Base-by-base conservation (phyloP, 306 rosid genomes). In the Clitoria ternatea region DNA sequence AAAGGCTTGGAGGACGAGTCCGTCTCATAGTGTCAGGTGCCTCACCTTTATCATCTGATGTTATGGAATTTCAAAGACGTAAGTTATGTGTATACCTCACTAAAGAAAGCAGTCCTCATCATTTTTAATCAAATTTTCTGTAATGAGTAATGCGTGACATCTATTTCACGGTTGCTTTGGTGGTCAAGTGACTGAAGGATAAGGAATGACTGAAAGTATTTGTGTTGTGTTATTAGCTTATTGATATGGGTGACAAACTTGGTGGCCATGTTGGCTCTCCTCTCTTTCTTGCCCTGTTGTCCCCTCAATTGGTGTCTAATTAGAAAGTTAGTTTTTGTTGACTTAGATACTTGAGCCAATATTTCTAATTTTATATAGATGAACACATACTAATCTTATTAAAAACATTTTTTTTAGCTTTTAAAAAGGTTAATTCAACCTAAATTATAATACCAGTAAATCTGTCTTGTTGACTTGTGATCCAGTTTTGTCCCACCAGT, bases 171-270 rank as follows among this genome's bases (percentile, higher is more conserved):
- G 97, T 78, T 91, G 97, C 89, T 87, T 95, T 83, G 92, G 99
- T 53, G 80, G 96, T 71, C 81, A 75, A 73, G 83, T 95, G 60
- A 17, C 76, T 45, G 97, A 95, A 85, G 99, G 99, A 63, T 95
- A 95, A 80, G 99, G 99, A 79, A 95, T 95, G 99, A 95, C 99
- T 0, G 99, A 95, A 80, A 95, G 81, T 56, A 81, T 96, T n/a
- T n/a, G n/a, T n/a, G n/a, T 63, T 91, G 99, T 81, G 82, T 89
- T 52, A 87, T 95, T 74, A 89, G 90, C 66, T 57, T 68, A 87
- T 91, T 78, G 89, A 95, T 45, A 81, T 27, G 35, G 82, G 83
- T 63, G 99, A 95, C 80, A 73, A 14, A 11, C 74, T 87, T 70
- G 53, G 80, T 42, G 99, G 99, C 33, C 99, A 95, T 49, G 99